Evolutionary conservation across 2,329 filamentous ascomycete genomes (phyloP), one percentile per base, ranked within the genome.

Genomic region (Neopestalotiopsis rosae): DNA sequence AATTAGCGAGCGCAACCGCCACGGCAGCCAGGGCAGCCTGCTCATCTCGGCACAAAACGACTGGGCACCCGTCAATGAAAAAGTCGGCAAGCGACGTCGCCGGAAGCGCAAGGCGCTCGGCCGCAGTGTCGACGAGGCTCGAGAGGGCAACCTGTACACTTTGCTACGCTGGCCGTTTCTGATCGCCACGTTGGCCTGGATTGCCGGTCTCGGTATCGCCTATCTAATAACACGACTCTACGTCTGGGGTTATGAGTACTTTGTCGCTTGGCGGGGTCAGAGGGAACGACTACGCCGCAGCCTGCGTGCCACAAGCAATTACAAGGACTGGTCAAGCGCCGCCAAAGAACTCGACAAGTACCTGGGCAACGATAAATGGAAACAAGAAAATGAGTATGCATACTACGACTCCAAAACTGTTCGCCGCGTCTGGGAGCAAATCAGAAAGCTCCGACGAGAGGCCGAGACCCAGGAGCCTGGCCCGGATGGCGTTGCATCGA

Each of bases 31-130:
- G 61, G 72, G 68, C 61, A 70, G 69, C 64, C 73, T 89, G 64
- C 94, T 95, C 78, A 94, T 98, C 75, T 93, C 94, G 3, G 95
- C 96, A 56, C 90, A 97, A 77, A 97, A 97, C 79, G 96, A 99
- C 84, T 99, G 96, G 96, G 91, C 93, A 17, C 96, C 96, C 0
- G 13, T 70, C 45, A 70, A 68, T 40, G 61, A 68, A 58, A 67
- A 61, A 32, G 49, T 68, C 2, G 62, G 67, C 13, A 45, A 64
- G 24, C 42, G 63, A 1, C 64, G 67, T 13, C 80, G 81, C 52
- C 81, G 85, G 67, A 73, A 75, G 69, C 80, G 77, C 70, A 78
- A 76, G 68, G 77, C 75, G 56, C 75, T 86, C 6, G 86, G 88
- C 38, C 86, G 92, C 69, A 92, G 89, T 72, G 93, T 90, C 76